Base-by-base conservation (phyloP, 306 rosid genomes). In the Potentilla sterilis region DNA sequence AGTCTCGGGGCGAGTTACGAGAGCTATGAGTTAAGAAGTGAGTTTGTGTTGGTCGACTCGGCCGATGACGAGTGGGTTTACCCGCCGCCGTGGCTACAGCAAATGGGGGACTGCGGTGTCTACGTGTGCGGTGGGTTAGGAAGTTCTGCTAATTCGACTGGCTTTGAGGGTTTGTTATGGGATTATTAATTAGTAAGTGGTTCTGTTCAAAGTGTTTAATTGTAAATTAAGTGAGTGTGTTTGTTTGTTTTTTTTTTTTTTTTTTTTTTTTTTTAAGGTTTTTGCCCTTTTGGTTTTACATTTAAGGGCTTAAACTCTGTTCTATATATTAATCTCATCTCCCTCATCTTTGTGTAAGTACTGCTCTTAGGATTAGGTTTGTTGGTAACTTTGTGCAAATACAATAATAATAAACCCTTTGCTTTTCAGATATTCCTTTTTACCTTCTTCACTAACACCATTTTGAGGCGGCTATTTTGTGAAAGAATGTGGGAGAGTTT, bases 11-110 rank as follows among this genome's bases (percentile, higher is more conserved):
- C 81, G 21, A 66, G 78, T 28, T 79, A 78, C 44, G 91, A 82
- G 65, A 70, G 82, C 1, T 69, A 40, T 5, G 81, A 84, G 42
- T 78, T 78, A 55, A 69, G 77, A 0, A 86, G 79, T 15, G 96
- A 92, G 78, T 88, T 92, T 28, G 92, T 92, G 24, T 89, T 83
- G 1, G 47, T 87, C 1, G 97, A 95, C 28, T 84, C 90, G 3
- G 74, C 69, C 32, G 7, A 44, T 1, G 89, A 90, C 21, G 78
- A 83, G 0, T 96, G 99, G 97, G 80, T 78, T 67, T 86, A 80
- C 40, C 88, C 87, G 49, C 92, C 90, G 40, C 90, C 98, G 4
- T 85, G 89, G 86, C 70, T 87, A 46, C 91, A 79, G 75, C 73
- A 74, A 69, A 38, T 82, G 72, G 90, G 79, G 59, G 89, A 83